Evolutionary conservation across 495 filamentous ascomycete species (phyloP).

Genomic region (Trichoderma virens): DNA sequence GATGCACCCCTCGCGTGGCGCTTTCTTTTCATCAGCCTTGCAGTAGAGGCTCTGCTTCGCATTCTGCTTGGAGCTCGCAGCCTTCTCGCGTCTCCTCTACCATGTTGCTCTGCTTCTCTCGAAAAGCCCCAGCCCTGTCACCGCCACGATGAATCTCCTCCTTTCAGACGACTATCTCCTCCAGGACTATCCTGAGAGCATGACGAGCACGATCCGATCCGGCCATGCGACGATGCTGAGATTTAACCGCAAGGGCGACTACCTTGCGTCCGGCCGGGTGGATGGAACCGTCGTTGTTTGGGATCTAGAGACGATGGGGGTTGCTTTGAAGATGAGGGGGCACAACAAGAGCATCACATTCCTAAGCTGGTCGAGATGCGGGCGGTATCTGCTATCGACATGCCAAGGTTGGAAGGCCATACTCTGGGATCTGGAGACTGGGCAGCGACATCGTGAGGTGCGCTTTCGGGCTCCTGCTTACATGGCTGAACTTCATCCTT

Average conservation of each 20-base stretch:
- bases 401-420: slow-evolving; percentile 93
- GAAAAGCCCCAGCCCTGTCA: neutral
- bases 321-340: slow-evolving; percentile 85
- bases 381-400: slow-evolving; percentile 87
- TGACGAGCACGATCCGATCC: slow-evolving; percentile 76
- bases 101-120: neutral
- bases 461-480: slow-evolving; percentile 89
- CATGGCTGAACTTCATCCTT: slow-evolving; percentile 88
- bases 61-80: neutral
- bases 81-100: neutral
- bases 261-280: slow-evolving; percentile 85
- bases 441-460: slow-evolving; percentile 50
- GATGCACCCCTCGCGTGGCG: slow-evolving; percentile 5
- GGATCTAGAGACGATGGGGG: slow-evolving; percentile 92
- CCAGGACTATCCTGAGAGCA: slow-evolving; percentile 88
- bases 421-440: slow-evolving; percentile 82
- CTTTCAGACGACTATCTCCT: slow-evolving; percentile 58
- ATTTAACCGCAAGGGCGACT: slow-evolving; percentile 91
- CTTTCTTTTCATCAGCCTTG: slow-evolving; percentile 8
- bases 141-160: slow-evolving; percentile 37
- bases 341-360: slow-evolving; percentile 88
- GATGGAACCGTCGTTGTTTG: slow-evolving; percentile 94
- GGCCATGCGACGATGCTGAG: slow-evolving; percentile 60
- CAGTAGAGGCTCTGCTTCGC: neutral
- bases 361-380: slow-evolving; percentile 87